A percentile compares a stretch with the other conserved stretches of the same genome.
These are phyloP conservation scores for Fusarium oxysporum DNA, from an alignment of 2,329 filamentous ascomycete species.

Conservation along the genomic window DNA sequence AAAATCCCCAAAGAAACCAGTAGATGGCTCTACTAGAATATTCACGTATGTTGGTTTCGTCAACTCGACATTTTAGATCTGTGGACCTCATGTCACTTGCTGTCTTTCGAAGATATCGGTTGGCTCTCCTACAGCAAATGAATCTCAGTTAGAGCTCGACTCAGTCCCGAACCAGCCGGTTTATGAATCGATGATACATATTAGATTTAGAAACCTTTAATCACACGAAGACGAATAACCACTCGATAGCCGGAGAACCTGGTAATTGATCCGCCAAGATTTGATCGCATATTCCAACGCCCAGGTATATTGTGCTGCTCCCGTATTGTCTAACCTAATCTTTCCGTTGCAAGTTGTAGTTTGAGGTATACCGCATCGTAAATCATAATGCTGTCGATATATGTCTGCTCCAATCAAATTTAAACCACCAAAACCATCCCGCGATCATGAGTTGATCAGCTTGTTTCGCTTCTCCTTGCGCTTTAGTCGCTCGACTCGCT, in stretches of 20 bases:
- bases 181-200: background rate
- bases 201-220: background rate
- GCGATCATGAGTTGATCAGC: conserved; percentile 71
- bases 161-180: background rate
- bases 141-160: background rate
- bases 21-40: background rate
- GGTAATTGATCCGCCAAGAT: background rate
- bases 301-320: conserved; percentile 31
- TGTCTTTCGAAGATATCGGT: background rate
- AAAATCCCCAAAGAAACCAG: background rate
- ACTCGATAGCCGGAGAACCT: background rate
- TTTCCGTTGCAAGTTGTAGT: conserved; percentile 22
- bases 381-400: conserved; percentile 38
- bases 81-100: background rate
- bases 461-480: conserved; percentile 97
- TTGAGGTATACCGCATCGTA: conserved; percentile 37
- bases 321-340: conserved; percentile 21
- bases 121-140: background rate
- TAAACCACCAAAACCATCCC: background rate
- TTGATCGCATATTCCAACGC: conserved; percentile 16
- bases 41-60: background rate
- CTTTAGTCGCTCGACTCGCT: conserved; percentile 92
- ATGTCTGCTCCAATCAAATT: conserved; percentile 7
- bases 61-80: background rate
- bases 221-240: background rate